Percentiles rank a stretch among this genome's conserved stretches.
These are phyloP conservation scores for Monosporascus sp. DNA, from an alignment of 2,329 filamentous ascomycete species.

Conservation along the genomic window DNA sequence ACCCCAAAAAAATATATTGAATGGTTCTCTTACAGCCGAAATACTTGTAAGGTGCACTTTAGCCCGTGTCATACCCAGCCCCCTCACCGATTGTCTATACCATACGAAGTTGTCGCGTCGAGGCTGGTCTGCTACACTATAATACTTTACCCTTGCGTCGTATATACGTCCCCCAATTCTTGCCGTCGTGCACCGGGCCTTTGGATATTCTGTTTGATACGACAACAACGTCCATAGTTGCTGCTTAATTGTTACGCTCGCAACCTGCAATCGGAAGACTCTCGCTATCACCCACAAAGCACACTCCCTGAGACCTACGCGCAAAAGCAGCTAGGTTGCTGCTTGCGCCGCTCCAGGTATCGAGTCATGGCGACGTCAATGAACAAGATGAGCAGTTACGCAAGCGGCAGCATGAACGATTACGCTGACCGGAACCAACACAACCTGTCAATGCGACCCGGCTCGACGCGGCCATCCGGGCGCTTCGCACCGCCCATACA, in stretches of 20 bases:
- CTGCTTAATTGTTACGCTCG: neutral
- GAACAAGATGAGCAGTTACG: constrained; percentile 29
- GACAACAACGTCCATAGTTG: neutral
- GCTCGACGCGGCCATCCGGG: constrained; percentile 21
- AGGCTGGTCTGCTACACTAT: neutral
- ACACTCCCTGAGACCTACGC: constrained; percentile 6
- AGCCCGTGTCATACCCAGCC: neutral
- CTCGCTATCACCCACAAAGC: constrained; percentile 6
- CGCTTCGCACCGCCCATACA: constrained; percentile 26
- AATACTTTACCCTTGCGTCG: neutral
- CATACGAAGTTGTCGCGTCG: neutral
- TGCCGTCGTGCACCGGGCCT: neutral
- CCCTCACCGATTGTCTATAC: neutral
- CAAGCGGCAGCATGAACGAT: constrained; percentile 11
- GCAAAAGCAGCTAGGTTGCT: constrained; percentile 1
- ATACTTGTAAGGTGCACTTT: neutral
- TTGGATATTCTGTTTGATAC: neutral
- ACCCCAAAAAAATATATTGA: neutral
- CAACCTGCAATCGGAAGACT: neutral
- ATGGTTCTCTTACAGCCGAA: neutral
- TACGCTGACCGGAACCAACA: constrained; percentile 13
- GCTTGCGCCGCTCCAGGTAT: neutral
- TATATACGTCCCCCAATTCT: neutral
- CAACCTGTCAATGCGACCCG: constrained; percentile 22
- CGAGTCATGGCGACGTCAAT: constrained; percentile 18